These are phyloP conservation scores for Aegilops bicornis DNA, from an alignment of 176 grass and related monocot species.

Conservation along the genomic window DNA sequence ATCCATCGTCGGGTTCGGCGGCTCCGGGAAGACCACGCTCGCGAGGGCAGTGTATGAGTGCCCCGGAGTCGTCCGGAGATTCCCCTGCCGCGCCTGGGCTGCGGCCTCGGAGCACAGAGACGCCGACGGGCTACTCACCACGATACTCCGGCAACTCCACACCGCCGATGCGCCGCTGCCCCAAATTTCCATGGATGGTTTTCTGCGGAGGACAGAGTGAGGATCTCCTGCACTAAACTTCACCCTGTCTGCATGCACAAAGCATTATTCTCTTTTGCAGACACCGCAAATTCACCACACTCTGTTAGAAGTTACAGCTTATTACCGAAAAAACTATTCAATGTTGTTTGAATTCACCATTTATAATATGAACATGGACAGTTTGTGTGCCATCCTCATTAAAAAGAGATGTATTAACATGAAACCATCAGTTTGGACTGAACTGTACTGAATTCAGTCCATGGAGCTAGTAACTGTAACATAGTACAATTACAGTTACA, in stretches of 20 bases:
- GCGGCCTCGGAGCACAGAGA: neutral
- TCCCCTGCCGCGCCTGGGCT: constrained; percentile 1
- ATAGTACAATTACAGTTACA: no score
- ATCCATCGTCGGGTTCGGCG: constrained; percentile 5
- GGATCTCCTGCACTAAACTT: neutral
- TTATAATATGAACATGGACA: neutral
- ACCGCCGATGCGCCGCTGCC: neutral
- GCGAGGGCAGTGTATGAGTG: neutral
- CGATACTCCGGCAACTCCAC: neutral
- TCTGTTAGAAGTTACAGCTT: neutral
- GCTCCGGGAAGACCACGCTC: constrained; percentile 7
- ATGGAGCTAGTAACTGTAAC: no score
- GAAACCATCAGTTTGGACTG: no score
- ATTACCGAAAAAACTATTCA: neutral
- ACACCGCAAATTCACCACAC: neutral
- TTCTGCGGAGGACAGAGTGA: neutral
- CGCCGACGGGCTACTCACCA: neutral
- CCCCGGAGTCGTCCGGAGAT: neutral
- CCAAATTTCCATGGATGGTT: neutral
- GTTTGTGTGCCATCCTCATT: neutral
- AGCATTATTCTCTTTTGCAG: neutral
- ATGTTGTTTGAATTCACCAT: neutral
- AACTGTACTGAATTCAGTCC: no score
- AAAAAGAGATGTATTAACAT: neutral
- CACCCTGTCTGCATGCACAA: neutral